Evolutionary conservation across 306 rosid species (phyloP), one percentile per base, ranked within the genome.

Genomic region (Cicer chorassanicum): DNA sequence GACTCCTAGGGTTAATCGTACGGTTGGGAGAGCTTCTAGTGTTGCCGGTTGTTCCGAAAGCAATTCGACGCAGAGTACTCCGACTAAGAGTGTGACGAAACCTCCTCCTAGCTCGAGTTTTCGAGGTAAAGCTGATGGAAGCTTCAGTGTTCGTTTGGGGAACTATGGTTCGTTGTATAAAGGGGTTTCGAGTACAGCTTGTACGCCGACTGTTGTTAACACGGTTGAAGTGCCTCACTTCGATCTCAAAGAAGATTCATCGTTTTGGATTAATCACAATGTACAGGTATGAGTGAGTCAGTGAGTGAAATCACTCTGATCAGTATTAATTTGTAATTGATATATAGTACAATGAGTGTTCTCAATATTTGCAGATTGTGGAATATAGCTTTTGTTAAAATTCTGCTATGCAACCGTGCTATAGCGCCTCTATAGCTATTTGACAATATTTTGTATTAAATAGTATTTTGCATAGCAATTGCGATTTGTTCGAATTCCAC

Each of bases 161-260:
- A 92, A 86, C 73, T 84, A 83, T 42, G 82, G 86, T 19, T 76
- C 90, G 43, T 80, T 90, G 89, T 92, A 92, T 72, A 94, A 80
- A 88, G 99, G 99, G 72, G 46, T 70, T 74, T 89, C 96, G 0
- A 72, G 84, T 78, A 79, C 86, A 9, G 16, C 83, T 68, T 80
- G 83, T 42, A 70, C 86, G 0, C 81, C 88, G 5, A 80, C 87
- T 0, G 89, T 90, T 78, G 91, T 88, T 62, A 87, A 90, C 77
- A 77, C 93, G 50, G 90, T 94, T 6, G 91, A 92, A 85, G 99
- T 94, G 14, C 97, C 99, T 90, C 93, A 92, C 89, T 94, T 94
- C 70, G 95, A 92, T 74, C 97, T 94, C 15, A 94, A 85, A 85
- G 99, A 94, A 84, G 95, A 94, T 78, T 85, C 95, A 0, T 94